A percentile compares a stretch with the other conserved stretches of the same genome.
phyloP scores from a whole-genome alignment of 1,139 yeast genomes.

The Citeromyces hawaiiensis region DNA sequence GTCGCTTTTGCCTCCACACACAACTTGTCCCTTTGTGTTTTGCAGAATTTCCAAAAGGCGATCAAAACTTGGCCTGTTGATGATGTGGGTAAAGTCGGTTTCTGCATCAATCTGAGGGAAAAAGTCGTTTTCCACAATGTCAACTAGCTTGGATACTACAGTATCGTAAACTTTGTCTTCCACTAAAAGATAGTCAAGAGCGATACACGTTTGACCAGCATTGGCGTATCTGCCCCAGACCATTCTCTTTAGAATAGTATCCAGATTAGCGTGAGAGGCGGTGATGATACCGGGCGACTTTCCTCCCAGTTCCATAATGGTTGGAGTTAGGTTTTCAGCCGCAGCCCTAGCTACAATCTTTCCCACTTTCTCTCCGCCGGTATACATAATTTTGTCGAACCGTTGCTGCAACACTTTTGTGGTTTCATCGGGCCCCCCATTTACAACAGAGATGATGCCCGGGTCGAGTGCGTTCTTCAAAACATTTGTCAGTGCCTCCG shows the following conservation, averaged over 20 bases:
- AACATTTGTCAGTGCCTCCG: constrained; percentile 41
- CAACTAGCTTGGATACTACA: constrained; percentile 31
- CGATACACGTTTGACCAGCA: constrained; percentile 88
- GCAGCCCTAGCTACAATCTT: constrained; percentile 69
- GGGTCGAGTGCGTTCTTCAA: constrained; percentile 36
- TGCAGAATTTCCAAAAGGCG: constrained; percentile 33
- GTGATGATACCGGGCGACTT: constrained; percentile 75
- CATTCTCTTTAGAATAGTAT: constrained; percentile 49
- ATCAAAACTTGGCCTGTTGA: constrained; percentile 44
- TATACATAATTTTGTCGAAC: constrained; percentile 76
- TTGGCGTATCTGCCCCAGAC: constrained; percentile 71
- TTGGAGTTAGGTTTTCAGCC: constrained; percentile 74
- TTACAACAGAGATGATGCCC: constrained; percentile 45
- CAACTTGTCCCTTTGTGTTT: constrained; percentile 39
- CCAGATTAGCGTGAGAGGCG: constrained; percentile 27
- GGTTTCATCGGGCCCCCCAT: constrained; percentile 67
- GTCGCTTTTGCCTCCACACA: constrained; percentile 43
- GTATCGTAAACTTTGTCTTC: constrained; percentile 44
- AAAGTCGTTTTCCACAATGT: constrained; percentile 24
- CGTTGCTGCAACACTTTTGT: constrained; percentile 49
- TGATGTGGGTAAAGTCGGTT: constrained; percentile 43
- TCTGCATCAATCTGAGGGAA: constrained; percentile 26
- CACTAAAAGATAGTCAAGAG: constrained; percentile 70
- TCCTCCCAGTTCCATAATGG: constrained; percentile 82
- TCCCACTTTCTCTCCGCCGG: constrained; percentile 75